Evolutionary conservation across 2,329 filamentous ascomycete genomes (phyloP), one percentile per base, ranked within the genome.

Genomic region (Scedosporium boydii): DNA sequence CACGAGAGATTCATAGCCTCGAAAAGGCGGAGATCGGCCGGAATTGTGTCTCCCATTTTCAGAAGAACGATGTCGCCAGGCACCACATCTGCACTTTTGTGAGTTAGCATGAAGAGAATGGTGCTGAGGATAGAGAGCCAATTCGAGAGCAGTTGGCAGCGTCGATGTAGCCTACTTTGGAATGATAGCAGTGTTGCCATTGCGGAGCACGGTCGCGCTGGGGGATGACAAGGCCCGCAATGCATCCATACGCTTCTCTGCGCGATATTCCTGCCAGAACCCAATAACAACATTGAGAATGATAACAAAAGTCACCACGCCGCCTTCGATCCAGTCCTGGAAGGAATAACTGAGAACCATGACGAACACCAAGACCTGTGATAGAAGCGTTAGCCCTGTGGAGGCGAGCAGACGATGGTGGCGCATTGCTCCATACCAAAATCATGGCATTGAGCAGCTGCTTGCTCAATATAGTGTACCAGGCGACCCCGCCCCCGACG

Each of bases 391-490:
- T n/a, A 27, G 58, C 58, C 2, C 23, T 3, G 14, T 3, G 14
- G 75, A 63, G 42, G 34, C 29, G n/a, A 6, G 16, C 10, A 16
- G 26, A 21, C 9, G 26, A 60, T 23, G 21, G 23, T 21, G n/a
- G 12, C 21, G 14, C 23, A n/a, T 42, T 4, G 27, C 2, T 6
- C 76, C 82, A 67, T 74, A 85, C 84, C 68, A 91, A 74, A 63
- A 89, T 88, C 89, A 91, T 91, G 63, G 89, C 88, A 78, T 92
- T 92, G 70, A 86, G 83, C 23, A 91, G 73, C 72, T 92, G 89
- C 68, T 87, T 87, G 63, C 88, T 76, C 57, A 92, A 76, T 51
- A 92, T 90, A 68, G 87, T 92, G 68, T 86, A 78, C 88, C 86
- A 81, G 70, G 82, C 83, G 58, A 92, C 86, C 29, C 83, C 83